Evolutionary conservation across 1,284 basidiomycete species (phyloP).

Genomic region (Inonotus hispidus): DNA sequence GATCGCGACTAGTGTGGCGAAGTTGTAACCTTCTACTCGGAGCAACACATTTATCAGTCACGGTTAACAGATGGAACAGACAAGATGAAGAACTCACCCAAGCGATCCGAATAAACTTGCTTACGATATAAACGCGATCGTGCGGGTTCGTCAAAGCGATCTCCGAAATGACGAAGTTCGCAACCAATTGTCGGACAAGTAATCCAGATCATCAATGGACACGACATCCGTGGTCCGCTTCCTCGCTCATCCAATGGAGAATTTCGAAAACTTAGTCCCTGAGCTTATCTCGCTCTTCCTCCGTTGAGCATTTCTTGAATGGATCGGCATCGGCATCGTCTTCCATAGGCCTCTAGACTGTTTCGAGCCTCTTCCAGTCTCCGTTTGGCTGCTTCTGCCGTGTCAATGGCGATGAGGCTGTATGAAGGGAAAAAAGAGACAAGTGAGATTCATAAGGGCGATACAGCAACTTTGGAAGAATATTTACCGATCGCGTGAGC

Average conservation of each 20-base stretch:
- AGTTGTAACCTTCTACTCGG: conserved; percentile 76
- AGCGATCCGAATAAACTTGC: conserved; percentile 82
- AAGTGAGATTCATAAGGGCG: background rate
- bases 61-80: conserved; percentile 6
- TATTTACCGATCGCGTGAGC: conserved; percentile 61
- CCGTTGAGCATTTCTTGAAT: conserved; percentile 76
- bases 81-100: conserved; percentile 47
- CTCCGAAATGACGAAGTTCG: conserved; percentile 80
- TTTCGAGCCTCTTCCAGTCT: conserved; percentile 90
- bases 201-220: no score
- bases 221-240: conserved; percentile 84
- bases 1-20: conserved; percentile 77
- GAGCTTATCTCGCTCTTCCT: conserved; percentile 65
- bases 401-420: conserved; percentile 77
- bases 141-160: conserved; percentile 62
- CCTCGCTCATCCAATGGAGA: conserved; percentile 79
- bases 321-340: conserved; percentile 59
- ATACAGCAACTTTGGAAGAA: no score
- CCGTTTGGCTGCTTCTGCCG: conserved; percentile 71
- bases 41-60: conserved; percentile 3
- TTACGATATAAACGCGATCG: conserved; percentile 63
- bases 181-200: no score
- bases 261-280: conserved; percentile 62
- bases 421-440: background rate
- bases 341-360: conserved; percentile 80